These are phyloP conservation scores for Ogataea glucozyma DNA, from an alignment of 805 yeast genomes.

Conservation along the genomic window DNA sequence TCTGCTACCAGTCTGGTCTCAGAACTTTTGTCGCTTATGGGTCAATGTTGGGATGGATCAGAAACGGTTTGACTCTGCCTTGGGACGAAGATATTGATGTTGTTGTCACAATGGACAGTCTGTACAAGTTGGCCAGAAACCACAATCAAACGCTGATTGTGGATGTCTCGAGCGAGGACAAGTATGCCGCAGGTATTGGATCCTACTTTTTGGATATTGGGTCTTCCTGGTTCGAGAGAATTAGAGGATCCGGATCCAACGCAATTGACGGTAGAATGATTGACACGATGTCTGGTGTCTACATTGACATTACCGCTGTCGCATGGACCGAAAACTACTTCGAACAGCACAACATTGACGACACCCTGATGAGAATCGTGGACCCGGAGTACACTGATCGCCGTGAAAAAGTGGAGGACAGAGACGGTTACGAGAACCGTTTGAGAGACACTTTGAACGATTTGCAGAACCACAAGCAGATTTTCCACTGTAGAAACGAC, in stretches of 20 bases:
- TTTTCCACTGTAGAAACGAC: slow-evolving; percentile 55
- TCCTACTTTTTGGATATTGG: slow-evolving; percentile 52
- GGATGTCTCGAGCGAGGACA: slow-evolving; percentile 35
- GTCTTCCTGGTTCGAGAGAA: slow-evolving; percentile 50
- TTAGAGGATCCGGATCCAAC: slow-evolving; percentile 51
- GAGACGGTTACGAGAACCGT: slow-evolving; percentile 18
- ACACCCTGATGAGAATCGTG: slow-evolving; percentile 18
- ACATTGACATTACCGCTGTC: slow-evolving; percentile 66
- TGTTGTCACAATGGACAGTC: slow-evolving; percentile 54
- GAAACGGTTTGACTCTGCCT: slow-evolving; percentile 62
- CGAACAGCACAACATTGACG: slow-evolving; percentile 19
- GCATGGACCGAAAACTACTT: slow-evolving; percentile 40
- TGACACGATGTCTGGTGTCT: slow-evolving; percentile 63
- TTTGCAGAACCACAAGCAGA: slow-evolving; percentile 25
- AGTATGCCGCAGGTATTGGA: slow-evolving; percentile 52
- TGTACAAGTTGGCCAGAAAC: slow-evolving; percentile 46
- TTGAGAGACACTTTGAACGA: slow-evolving; percentile 13
- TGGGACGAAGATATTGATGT: slow-evolving; percentile 73
- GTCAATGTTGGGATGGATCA: slow-evolving; percentile 59
- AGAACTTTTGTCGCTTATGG: slow-evolving; percentile 70
- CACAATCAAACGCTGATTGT: slow-evolving; percentile 51
- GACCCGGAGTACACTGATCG: slow-evolving; percentile 22
- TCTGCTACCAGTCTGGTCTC: slow-evolving; percentile 46
- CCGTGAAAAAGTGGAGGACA: slow-evolving; percentile 16
- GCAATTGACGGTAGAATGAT: slow-evolving; percentile 68